Base-by-base conservation (phyloP, 2,329 filamentous ascomycete genomes). In the Calonectria naviculata region DNA sequence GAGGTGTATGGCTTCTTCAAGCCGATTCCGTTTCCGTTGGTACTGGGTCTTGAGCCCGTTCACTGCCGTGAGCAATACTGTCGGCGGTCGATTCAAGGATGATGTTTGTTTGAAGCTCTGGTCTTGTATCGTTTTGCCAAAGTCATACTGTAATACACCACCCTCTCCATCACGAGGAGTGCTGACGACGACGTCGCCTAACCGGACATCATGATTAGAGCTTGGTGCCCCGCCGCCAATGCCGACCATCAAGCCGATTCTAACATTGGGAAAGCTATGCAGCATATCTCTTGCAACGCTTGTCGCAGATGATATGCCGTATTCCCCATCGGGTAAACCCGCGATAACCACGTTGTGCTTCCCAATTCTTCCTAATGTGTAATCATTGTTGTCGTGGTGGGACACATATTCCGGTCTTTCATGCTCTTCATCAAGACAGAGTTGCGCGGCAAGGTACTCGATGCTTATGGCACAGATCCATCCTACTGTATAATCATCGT, bases 301-400 rank as follows among this genome's bases (percentile, higher is more conserved):
- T 0, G 81, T 77, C 0, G 62, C 76, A 17, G 38, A 65, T 4
- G 52, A 8, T 5, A 31, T 71, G 0, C 76, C 74, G 13, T 74
- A 73, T 6, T 77, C 68, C 0, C 67, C 67, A 0, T 62, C 24
- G 0, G 75, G 74, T 0, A 78, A 17, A 0, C 65, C 49, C 0
- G 72, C 73, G 1, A 78, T 72, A 0, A 76, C 73, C 1, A 76
- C 49, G 5, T 76, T 77, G 4, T 79, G 75, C 0, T 26, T 10
- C 5, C 71, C 72, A 12, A 78, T 61, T 1, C 9, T 62, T 5
- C 77, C 78, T 2, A 78, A 61, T 0, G 47, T 65, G 28, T 78
- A 77, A 17, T n/a, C 42, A 34, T 75, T 75, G 12, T 49, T 49
- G 19, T 78, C 74, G 2, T 61, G 24, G 1, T 3, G 15, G 7